Conservation (phyloP, 2,329 filamentous ascomycete genomes). For the Xylariaceae sp. region DNA sequence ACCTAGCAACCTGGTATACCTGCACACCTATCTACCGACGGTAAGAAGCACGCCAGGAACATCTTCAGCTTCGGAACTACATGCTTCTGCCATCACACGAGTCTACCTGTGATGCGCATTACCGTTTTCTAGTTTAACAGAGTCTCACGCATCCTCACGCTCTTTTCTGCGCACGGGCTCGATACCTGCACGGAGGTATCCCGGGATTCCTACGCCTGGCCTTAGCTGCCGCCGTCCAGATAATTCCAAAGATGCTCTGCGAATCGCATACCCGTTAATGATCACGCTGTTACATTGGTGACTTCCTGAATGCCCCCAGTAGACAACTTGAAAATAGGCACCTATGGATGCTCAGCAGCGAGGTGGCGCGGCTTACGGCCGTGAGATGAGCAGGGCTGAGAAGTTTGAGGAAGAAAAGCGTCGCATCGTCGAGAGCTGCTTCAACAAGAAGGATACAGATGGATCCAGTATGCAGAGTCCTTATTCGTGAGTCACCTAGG, state of each 20-base stretch:
- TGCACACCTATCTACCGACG: not conserved
- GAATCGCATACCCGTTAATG: slow-evolving; percentile 20
- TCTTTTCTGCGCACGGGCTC: not conserved
- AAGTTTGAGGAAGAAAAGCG: slow-evolving; percentile 95
- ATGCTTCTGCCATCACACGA: not conserved
- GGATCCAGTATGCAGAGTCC: slow-evolving; percentile 63
- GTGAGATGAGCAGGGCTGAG: slow-evolving; percentile 56
- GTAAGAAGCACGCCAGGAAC: not conserved
- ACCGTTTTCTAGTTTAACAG: not conserved
- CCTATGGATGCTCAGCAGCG: slow-evolving; percentile 31
- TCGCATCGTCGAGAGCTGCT: slow-evolving; percentile 91
- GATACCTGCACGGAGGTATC: not conserved
- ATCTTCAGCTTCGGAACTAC: not conserved
- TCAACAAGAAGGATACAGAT: slow-evolving; percentile 81
- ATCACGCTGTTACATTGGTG: slow-evolving; percentile 28
- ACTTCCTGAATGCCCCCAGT: slow-evolving; percentile 28
- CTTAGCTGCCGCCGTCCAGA: slow-evolving; percentile 1
- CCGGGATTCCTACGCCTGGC: not conserved
- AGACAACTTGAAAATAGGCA: slow-evolving; percentile 11
- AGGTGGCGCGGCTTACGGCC: slow-evolving; percentile 32
- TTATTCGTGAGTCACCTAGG: slow-evolving; percentile 10
- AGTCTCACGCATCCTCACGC: not conserved
- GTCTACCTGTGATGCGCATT: not conserved
- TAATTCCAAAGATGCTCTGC: slow-evolving; percentile 26
- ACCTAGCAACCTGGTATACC: not conserved